A percentile compares a stretch with the other conserved stretches of the same genome.
Evolutionary conservation across 1,284 basidiomycete species (phyloP).

Genomic region (Chalciporus sp.): DNA sequence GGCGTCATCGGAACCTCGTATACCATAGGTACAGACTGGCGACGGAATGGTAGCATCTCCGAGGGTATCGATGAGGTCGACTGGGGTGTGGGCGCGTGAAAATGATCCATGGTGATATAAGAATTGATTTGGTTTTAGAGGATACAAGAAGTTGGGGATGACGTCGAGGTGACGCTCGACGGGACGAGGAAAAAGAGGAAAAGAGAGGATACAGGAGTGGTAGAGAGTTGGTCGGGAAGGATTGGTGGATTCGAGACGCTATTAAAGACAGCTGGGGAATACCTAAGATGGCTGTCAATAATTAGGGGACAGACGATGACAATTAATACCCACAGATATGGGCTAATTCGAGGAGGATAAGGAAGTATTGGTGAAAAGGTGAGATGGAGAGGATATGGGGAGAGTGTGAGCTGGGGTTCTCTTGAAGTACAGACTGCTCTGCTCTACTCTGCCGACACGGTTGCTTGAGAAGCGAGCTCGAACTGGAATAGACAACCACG

Average conservation of each 20-base stretch:
- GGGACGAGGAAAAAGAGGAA: neutral
- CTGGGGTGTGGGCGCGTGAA: slow-evolving; percentile 25
- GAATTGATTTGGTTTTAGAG: neutral
- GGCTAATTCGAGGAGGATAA: slow-evolving; percentile 11
- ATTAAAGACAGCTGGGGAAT: neutral
- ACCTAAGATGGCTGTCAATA: slow-evolving; percentile 5
- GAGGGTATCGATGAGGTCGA: slow-evolving; percentile 14
- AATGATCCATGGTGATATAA: slow-evolving; percentile 26
- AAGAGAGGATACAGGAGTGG: neutral
- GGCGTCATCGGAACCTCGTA: slow-evolving; percentile 56
- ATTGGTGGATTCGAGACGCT: neutral
- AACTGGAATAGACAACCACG: slow-evolving; percentile 16
- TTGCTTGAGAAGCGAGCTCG: slow-evolving; percentile 15
- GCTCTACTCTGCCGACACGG: slow-evolving; percentile 10
- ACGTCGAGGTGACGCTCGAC: neutral
- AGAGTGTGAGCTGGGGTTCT: neutral
- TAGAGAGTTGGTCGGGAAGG: slow-evolving; percentile 3
- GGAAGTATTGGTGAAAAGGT: neutral
- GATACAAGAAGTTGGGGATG: neutral
- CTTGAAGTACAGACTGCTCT: neutral
- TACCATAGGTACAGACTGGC: slow-evolving; percentile 19
- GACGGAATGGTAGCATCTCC: slow-evolving; percentile 17
- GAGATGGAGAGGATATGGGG: neutral
- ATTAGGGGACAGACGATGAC: neutral
- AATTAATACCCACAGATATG: slow-evolving; percentile 15